Evolutionary conservation across 345 rosid genomes (phyloP).

Genomic region (Hypericum androsaemum): DNA sequence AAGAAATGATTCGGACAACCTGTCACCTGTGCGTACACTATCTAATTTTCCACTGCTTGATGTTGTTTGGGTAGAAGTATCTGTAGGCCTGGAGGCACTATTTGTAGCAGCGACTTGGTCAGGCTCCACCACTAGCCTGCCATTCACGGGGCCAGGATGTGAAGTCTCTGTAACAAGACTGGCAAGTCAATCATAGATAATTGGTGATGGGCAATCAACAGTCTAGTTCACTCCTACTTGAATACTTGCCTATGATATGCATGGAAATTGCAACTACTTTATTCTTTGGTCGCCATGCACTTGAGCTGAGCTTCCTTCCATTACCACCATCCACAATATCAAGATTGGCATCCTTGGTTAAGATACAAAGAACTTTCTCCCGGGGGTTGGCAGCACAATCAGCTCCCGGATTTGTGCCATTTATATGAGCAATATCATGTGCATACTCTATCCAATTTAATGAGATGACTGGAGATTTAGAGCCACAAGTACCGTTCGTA

Average conservation of each 20-base stretch:
- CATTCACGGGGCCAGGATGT: too few species aligned
- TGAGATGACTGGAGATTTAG: slow-evolving; percentile 17
- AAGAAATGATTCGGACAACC: slow-evolving; percentile 14
- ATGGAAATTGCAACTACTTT: slow-evolving; percentile 20
- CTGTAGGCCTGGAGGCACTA: too few species aligned
- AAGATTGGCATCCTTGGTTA: slow-evolving; percentile 18
- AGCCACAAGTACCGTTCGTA: slow-evolving; percentile 11
- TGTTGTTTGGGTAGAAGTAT: too few species aligned
- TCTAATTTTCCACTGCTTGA: not conserved
- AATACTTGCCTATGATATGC: slow-evolving; percentile 23
- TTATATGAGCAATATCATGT: slow-evolving; percentile 7
- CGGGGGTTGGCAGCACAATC: slow-evolving; percentile 2
- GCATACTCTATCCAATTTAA: slow-evolving; percentile 7
- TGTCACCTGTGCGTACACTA: slow-evolving; percentile 3
- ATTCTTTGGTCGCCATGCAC: slow-evolving; percentile 15
- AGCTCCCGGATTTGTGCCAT: slow-evolving; percentile 10
- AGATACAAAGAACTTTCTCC: slow-evolving; percentile 15
- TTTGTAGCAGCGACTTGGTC: too few species aligned
- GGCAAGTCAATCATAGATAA: not conserved
- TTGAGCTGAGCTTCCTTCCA: slow-evolving; percentile 12
- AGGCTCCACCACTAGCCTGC: too few species aligned
- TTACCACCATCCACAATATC: slow-evolving; percentile 12
- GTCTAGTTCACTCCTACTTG: not conserved
- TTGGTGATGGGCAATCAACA: too few species aligned
- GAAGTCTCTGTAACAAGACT: too few species aligned